Base-by-base conservation (phyloP, 2,329 filamentous ascomycete species). In the Verticillium tricorpus region DNA sequence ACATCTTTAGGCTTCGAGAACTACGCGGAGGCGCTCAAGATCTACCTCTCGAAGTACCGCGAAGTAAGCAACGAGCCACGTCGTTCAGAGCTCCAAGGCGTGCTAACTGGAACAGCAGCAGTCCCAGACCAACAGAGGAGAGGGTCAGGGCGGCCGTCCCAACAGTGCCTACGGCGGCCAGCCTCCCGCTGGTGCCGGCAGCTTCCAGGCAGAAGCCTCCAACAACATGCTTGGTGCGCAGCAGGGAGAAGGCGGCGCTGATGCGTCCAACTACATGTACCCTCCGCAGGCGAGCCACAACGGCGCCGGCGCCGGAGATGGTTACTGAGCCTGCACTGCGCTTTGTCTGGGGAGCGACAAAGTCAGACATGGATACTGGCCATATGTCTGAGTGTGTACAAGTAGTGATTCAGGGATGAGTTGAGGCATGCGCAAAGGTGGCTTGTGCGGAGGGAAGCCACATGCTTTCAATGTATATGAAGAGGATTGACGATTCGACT, bases 1-100 rank as follows among this genome's bases (percentile, higher is more conserved):
- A 98, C 94, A 8, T 99, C 95, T 31, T 85, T 99, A 39, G 95
- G 95, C 1, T 99, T 99, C 76, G 95, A 99, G 78, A 99, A 99
- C 79, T 99, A 99, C 74, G 91, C 94, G 31, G 95, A 99, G 76
- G 95, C 95, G 1, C 83, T 99, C 62, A 99, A 99, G 79, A 97
- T 99, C 69, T 99, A 99, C 76, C 85, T 99, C 52, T 92, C 93
- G 63, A 95, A 97, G 74, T 99, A 98, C 77, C 89, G 95, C 76
- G 95, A 99, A 85, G 95, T 98, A 85, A 86, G 90, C 19, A 15
- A 25, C 17, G 34, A 60, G 8, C 14, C 32, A 19, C 50, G 22
- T 56, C 17, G 32, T 32, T 14, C 12, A 17, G 34, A 64, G 57
- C 31, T 32, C 37, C 58, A 54, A 50, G 32, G 54, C 57, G 17